Conservation (phyloP, 2,329 filamentous ascomycete genomes). For the Delphinella strobiligena region DNA sequence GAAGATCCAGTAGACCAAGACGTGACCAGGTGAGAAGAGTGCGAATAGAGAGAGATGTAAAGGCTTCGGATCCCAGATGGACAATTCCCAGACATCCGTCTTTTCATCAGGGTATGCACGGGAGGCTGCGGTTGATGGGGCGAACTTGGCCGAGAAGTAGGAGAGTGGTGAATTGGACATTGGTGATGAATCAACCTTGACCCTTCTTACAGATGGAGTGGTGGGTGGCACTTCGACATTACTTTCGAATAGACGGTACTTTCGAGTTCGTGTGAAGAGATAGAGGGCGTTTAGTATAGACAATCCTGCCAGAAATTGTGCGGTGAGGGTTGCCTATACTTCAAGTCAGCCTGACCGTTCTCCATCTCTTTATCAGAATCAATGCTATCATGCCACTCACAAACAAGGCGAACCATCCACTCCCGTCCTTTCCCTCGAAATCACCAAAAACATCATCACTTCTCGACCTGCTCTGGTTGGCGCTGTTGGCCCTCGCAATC, state of each 20-base stretch:
- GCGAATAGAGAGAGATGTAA: constrained; percentile 74
- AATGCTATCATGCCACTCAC: no score
- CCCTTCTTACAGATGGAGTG: constrained; percentile 78
- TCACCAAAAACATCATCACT: constrained; percentile 78
- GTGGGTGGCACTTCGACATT: constrained; percentile 62
- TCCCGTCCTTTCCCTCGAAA: constrained; percentile 35
- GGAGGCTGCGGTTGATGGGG: constrained; percentile 59
- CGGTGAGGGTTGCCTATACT: constrained; percentile 43
- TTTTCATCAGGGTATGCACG: constrained; percentile 71
- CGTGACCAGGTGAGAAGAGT: constrained; percentile 84
- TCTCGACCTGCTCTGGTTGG: constrained; percentile 20
- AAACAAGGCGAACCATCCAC: constrained; percentile 56
- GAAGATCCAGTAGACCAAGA: constrained; percentile 81
- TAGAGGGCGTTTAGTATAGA: constrained; percentile 70
- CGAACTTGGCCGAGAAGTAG: constrained; percentile 57
- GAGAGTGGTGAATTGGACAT: constrained; percentile 65
- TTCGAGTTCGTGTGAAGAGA: constrained; percentile 67
- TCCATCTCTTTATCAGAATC: no score
- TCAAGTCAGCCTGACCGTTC: no score
- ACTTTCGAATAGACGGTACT: constrained; percentile 85
- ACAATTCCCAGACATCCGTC: constrained; percentile 87
- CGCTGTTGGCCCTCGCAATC: constrained; percentile 49
- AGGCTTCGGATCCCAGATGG: constrained; percentile 86
- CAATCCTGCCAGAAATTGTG: constrained; percentile 55
- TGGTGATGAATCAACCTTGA: constrained; percentile 77